Base-by-base conservation (phyloP, 1,139 yeast species). In the Pichia sp. region DNA sequence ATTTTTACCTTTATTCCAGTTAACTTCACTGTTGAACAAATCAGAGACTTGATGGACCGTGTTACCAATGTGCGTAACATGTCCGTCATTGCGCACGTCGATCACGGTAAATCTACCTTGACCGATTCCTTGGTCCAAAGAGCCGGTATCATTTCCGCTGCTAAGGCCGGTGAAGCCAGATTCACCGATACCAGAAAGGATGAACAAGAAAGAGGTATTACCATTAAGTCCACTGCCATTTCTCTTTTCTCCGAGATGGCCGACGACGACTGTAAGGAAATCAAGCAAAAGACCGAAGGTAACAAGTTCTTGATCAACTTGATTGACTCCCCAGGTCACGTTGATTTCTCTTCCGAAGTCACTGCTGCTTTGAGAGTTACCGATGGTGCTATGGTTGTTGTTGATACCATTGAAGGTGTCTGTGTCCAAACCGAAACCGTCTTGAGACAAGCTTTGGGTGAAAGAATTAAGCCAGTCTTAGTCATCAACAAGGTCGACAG, bases 31-130 rank as follows among this genome's bases (percentile, higher is more conserved):
- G 82, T 82, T 76, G 87, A 87, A 80, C 97, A 92, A 82, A 92
- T 92, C 87, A 95, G 98, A 83, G 92, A 80, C 72, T 86, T 92
- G 80, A 92, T 92, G 98, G 98, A 93, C 95, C 87, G 86, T 81
- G 97, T 90, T 83, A 87, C 97, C 79, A 92, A 93, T 76, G 97
- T 93, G 75, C 97, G 99, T 85, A 93, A 93, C 95, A 93, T 93
- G 96, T 93, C 98, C 79, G 99, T 93, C 80, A 93, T 93, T 86
- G 99, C 99, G 75, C 99, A 93, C 88, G 98, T 93, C 87, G 99
- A 93, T 85, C 99, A 93, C 85, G 99, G 99, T 82, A 93, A 93
- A 80, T 90, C 98, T 68, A 93, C 99, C 72, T 86, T 93, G 79
- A 90, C 99, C 77, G 99, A 93, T 80, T 92, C 98, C 66, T 87